These are phyloP conservation scores for Glycine latifolia DNA, from an alignment of 306 rosid species.

Conservation along the genomic window DNA sequence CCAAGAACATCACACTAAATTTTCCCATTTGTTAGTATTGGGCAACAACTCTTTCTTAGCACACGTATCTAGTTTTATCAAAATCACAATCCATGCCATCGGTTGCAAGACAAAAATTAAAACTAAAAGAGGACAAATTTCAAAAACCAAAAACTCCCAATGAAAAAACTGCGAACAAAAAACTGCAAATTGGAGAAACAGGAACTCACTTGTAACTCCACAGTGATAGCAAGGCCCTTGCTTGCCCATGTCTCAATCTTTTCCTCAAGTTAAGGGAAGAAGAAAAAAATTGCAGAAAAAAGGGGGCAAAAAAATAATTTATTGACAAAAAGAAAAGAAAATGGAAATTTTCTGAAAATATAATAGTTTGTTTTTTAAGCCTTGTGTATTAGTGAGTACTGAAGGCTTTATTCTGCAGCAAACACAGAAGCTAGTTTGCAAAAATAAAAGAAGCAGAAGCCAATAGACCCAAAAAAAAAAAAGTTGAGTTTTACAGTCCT, in stretches of 20 bases:
- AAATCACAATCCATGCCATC: slow-evolving; percentile 48
- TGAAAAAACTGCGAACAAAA: slow-evolving; percentile 18
- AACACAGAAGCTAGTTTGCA: slow-evolving; percentile 68
- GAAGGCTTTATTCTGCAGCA: slow-evolving; percentile 60
- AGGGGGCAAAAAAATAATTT: slow-evolving; percentile 40
- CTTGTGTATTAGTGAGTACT: slow-evolving; percentile 51
- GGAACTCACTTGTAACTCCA: slow-evolving; percentile 99
- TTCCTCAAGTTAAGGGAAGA: slow-evolving; percentile 56
- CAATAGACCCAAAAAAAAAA: slow-evolving; percentile 66
- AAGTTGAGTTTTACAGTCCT: slow-evolving; percentile 60
- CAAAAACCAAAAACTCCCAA: slow-evolving; percentile 33
- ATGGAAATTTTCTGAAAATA: slow-evolving; percentile 47
- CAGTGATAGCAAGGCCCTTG: slow-evolving; percentile 99
- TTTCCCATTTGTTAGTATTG: slow-evolving; percentile 33
- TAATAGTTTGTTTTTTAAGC: slow-evolving; percentile 50
- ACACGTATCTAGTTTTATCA: slow-evolving; percentile 36
- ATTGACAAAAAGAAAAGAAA: slow-evolving; percentile 37
- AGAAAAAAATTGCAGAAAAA: slow-evolving; percentile 52
- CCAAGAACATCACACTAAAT: slow-evolving; percentile 39
- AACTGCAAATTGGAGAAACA: slow-evolving; percentile 67
- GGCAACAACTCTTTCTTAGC: slow-evolving; percentile 41
- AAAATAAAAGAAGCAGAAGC: slow-evolving; percentile 60
- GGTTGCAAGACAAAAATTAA: slow-evolving; percentile 38
- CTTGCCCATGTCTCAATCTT: slow-evolving; percentile 86
- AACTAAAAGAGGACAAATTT: slow-evolving; percentile 27